These are phyloP conservation scores for Pichia exigua DNA, from an alignment of 805 yeast species.

Conservation along the genomic window DNA sequence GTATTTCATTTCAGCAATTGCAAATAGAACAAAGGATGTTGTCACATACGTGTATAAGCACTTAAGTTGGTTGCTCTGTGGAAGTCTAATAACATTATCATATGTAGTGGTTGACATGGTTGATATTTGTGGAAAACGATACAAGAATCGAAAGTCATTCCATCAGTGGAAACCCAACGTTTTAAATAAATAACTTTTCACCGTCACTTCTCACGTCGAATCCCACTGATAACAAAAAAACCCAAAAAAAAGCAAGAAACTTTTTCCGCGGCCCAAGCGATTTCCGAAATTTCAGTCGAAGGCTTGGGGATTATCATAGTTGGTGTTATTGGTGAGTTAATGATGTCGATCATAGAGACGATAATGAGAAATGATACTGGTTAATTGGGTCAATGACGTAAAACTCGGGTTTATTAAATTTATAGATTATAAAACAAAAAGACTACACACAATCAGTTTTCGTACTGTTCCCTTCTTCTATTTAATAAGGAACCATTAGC, in stretches of 20 bases:
- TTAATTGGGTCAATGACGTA: too few species aligned
- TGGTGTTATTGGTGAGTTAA: too few species aligned
- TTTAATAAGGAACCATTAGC: background rate
- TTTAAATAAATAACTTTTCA: background rate
- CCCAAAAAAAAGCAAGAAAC: background rate
- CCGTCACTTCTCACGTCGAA: background rate
- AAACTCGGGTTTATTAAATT: too few species aligned
- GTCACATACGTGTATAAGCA: constrained; percentile 64
- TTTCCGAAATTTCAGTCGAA: background rate
- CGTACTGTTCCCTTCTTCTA: background rate
- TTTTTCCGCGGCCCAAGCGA: background rate
- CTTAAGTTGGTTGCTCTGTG: constrained; percentile 82
- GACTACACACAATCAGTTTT: background rate
- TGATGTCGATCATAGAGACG: too few species aligned
- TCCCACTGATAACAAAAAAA: background rate
- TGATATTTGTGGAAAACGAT: background rate
- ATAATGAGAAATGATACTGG: too few species aligned
- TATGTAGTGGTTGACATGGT: constrained; percentile 14
- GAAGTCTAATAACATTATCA: constrained; percentile 58
- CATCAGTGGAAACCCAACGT: background rate
- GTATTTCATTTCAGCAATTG: background rate
- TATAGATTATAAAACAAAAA: too few species aligned
- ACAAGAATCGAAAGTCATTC: background rate
- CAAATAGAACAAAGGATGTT: background rate
- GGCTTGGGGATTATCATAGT: background rate